Base-by-base conservation (phyloP, 306 rosid genomes). In the Casuarina equisetifolia region DNA sequence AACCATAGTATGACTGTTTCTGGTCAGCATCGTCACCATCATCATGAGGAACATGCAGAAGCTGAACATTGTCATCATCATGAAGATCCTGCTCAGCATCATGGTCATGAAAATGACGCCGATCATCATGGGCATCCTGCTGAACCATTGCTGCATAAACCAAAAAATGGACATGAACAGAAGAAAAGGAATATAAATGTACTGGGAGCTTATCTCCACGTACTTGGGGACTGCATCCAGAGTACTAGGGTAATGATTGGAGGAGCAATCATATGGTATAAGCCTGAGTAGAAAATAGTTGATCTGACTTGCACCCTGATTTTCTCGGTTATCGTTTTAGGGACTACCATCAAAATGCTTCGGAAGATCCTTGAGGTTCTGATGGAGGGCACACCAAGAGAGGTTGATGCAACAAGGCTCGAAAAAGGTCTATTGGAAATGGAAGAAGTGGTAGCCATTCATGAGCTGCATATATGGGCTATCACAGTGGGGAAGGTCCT, bases 191-290 rank as follows among this genome's bases (percentile, higher is more conserved):
- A 87, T 85, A 82, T 91, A 78, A 91, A 91, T 51, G 85, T 91
- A 40, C 89, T 82, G 70, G 93, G 97, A 44, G 97, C 97, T 48
- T 91, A 89, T 85, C 97, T 91, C 69, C 93, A 91, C 61, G 97
- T 91, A 17, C 93, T 91, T 16, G 93, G 97, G 66, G 97, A 91
- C 86, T 89, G 86, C 1, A 51, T 87, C 72, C 97, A 91, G 69
- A 91, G 97, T 76, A 57, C 89, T 6, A 92, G 97, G 48, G 97
- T 91, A 42, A 91, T 91, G 97, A 91, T 91, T 1, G 97, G 93
- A 4, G 97, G 97, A 70, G 97, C 87, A 63, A 61, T 87, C 69
- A 88, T 91, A 84, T 91, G 97, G 97, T 83, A 74, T 53, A 84
- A 89, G 2, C 97, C 93, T 3, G 57, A 76, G 62, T 91, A 92